These are phyloP conservation scores for Cystofilobasidium ferigula DNA, from an alignment of 768 basidiomycete species.

Conservation along the genomic window DNA sequence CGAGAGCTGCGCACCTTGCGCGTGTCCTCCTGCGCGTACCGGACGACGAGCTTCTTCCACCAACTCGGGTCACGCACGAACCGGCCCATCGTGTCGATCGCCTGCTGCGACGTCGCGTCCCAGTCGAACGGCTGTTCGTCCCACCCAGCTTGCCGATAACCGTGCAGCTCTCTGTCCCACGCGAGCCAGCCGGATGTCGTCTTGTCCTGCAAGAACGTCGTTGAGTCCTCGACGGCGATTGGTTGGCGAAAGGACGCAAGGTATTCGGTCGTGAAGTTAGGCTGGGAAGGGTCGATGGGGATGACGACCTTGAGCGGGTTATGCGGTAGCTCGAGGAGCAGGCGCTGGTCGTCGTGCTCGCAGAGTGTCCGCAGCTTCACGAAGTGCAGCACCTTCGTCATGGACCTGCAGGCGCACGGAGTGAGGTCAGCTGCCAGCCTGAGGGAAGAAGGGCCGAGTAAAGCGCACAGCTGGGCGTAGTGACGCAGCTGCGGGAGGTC, in stretches of 20 bases:
- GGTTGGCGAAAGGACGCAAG: slow-evolving; percentile 14
- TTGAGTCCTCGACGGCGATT: slow-evolving; percentile 16
- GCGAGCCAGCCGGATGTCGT: slow-evolving; percentile 23
- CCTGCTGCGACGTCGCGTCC: slow-evolving; percentile 17
- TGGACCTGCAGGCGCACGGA: slow-evolving; percentile 44
- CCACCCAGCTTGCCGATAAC: slow-evolving; percentile 22
- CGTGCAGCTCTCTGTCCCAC: slow-evolving; percentile 19
- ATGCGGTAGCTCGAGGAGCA: slow-evolving; percentile 13
- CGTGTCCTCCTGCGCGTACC: slow-evolving; percentile 74
- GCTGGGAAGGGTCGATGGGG: background rate
- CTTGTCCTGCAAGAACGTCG: slow-evolving; percentile 25
- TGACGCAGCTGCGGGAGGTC: slow-evolving; percentile 26
- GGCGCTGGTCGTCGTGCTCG: slow-evolving; percentile 48
- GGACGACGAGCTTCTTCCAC: slow-evolving; percentile 41
- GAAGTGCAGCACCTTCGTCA: slow-evolving; percentile 55
- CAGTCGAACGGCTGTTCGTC: slow-evolving; percentile 18
- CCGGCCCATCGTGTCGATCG: slow-evolving; percentile 5
- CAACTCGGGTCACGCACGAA: slow-evolving; percentile 15
- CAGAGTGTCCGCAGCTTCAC: slow-evolving; percentile 69
- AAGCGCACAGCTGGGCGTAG: slow-evolving; percentile 22
- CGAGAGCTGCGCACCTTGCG: slow-evolving; percentile 41
- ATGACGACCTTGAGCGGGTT: slow-evolving; percentile 23
- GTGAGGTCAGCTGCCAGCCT: background rate
- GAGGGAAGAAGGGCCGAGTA: background rate
- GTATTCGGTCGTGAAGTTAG: slow-evolving; percentile 14